phyloP scores from a whole-genome alignment of 148 eudicot species.

The Chenopodium berlandieri region DNA sequence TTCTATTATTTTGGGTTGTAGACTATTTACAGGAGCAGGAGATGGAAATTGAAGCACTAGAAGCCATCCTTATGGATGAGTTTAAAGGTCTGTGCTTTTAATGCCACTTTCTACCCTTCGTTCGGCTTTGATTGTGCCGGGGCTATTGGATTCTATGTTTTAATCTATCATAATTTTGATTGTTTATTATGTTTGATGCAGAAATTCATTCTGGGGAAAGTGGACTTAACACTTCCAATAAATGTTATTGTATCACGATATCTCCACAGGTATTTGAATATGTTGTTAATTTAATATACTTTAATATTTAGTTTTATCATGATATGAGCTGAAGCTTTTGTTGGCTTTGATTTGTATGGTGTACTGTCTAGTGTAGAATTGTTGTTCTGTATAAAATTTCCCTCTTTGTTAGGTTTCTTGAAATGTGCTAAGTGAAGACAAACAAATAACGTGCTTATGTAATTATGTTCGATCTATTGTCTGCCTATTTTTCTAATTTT shows the following conservation, averaged over 20 bases:
- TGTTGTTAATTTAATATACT: neutral
- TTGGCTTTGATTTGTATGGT: conserved; percentile 5
- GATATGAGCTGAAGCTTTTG: neutral
- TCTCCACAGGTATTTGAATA: conserved; percentile 61
- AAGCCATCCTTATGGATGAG: conserved; percentile 86
- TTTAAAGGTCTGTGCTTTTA: conserved; percentile 54
- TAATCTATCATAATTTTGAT: neutral
- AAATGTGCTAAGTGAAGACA: too few relatives aligned
- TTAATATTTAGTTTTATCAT: neutral
- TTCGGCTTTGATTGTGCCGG: neutral
- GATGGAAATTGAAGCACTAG: conserved; percentile 93
- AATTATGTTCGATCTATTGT: too few relatives aligned
- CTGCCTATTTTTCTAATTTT: too few relatives aligned
- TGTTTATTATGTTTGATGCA: conserved; percentile 43
- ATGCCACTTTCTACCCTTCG: neutral
- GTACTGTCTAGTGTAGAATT: neutral
- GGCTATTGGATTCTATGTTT: neutral
- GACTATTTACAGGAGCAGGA: conserved; percentile 86
- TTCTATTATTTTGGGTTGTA: conserved; percentile 21
- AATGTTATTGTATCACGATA: conserved; percentile 71
- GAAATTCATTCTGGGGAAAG: conserved; percentile 91
- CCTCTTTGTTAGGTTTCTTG: too few relatives aligned
- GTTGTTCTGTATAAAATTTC: too few relatives aligned
- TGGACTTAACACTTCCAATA: conserved; percentile 81
- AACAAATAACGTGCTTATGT: too few relatives aligned